A percentile compares a stretch with the other conserved stretches of the same genome.
Evolutionary conservation across 2,329 filamentous ascomycete genomes (phyloP).

Genomic region (Talaromyces sp.): DNA sequence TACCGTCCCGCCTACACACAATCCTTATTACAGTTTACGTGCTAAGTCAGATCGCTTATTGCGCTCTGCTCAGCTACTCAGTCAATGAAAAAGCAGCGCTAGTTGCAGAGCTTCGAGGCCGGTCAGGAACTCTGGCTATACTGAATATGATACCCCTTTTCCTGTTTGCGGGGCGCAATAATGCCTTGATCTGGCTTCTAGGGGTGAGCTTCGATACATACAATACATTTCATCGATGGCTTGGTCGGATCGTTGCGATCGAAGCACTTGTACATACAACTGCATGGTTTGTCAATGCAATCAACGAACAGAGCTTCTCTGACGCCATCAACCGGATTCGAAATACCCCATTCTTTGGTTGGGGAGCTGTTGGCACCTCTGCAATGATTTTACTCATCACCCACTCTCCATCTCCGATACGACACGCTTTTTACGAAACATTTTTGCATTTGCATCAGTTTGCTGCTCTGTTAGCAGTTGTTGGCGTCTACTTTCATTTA

Average conservation of each 20-base stretch:
- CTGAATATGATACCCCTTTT: slow-evolving; percentile 92
- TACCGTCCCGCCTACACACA: slow-evolving; percentile 75
- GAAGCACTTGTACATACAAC: slow-evolving; percentile 68
- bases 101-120: slow-evolving; percentile 77
- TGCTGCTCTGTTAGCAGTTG: slow-evolving; percentile 41
- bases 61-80: slow-evolving; percentile 46
- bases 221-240: slow-evolving; percentile 84
- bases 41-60: slow-evolving; percentile 74
- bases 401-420: slow-evolving; percentile 45
- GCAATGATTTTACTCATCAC: slow-evolving; percentile 40
- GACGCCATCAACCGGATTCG: slow-evolving; percentile 34
- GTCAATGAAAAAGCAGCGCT: slow-evolving; percentile 52
- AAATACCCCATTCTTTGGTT: slow-evolving; percentile 42
- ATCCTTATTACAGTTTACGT: slow-evolving; percentile 66
- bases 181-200: slow-evolving; percentile 77
- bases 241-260: slow-evolving; percentile 70
- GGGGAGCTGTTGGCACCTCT: slow-evolving; percentile 45
- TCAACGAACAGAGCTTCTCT: slow-evolving; percentile 30
- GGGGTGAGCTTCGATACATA: slow-evolving; percentile 94
- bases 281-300: slow-evolving; percentile 74
- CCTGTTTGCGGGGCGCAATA: slow-evolving; percentile 87
- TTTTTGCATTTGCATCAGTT: slow-evolving; percentile 49
- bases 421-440: slow-evolving; percentile 48
- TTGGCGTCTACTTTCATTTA: slow-evolving; percentile 47
- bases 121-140: slow-evolving; percentile 77